Evolutionary conservation across 2,329 filamentous ascomycete species (phyloP).

Genomic region (Talaromyces sp.): DNA sequence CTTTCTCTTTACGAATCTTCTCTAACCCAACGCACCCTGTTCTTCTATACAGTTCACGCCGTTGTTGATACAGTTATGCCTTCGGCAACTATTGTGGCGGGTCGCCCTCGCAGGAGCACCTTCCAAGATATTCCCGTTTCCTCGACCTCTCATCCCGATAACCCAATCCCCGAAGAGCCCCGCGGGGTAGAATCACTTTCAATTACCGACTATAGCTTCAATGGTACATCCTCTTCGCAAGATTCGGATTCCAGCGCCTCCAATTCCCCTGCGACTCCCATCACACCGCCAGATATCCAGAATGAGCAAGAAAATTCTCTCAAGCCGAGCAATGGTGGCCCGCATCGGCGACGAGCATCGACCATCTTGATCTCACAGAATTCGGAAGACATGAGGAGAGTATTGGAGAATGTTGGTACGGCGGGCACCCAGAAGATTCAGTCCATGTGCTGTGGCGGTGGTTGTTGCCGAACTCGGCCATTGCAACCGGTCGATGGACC

Average conservation of each 20-base stretch:
- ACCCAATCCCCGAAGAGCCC: slow-evolving; percentile 54
- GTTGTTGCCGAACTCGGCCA: slow-evolving; percentile 64
- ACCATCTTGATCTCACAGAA: slow-evolving; percentile 59
- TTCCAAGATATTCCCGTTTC: slow-evolving; percentile 39
- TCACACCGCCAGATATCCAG: slow-evolving; percentile 44
- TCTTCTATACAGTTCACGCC: slow-evolving; percentile 32
- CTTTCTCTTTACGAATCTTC: background rate
- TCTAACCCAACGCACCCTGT: background rate
- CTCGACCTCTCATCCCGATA: slow-evolving; percentile 49
- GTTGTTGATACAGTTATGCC: slow-evolving; percentile 27
- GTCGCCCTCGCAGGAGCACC: slow-evolving; percentile 27
- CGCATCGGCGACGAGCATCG: slow-evolving; percentile 48
- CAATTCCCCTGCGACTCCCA: slow-evolving; percentile 43
- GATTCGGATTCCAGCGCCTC: slow-evolving; percentile 41
- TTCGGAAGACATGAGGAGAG: slow-evolving; percentile 59
- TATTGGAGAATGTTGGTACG: slow-evolving; percentile 57
- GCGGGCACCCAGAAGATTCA: slow-evolving; percentile 62
- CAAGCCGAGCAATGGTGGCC: slow-evolving; percentile 22
- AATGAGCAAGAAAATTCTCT: slow-evolving; percentile 35
- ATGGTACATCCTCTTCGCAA: slow-evolving; percentile 31
- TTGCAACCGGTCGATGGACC: slow-evolving; percentile 49
- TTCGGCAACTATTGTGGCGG: slow-evolving; percentile 28
- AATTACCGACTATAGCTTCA: slow-evolving; percentile 37
- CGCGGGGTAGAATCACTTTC: slow-evolving; percentile 39
- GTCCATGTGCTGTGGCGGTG: slow-evolving; percentile 66